Percentiles rank a stretch among this genome's conserved stretches.
Conservation (phyloP, 176 grass and related monocot species). For the Raddia distichophylla region DNA sequence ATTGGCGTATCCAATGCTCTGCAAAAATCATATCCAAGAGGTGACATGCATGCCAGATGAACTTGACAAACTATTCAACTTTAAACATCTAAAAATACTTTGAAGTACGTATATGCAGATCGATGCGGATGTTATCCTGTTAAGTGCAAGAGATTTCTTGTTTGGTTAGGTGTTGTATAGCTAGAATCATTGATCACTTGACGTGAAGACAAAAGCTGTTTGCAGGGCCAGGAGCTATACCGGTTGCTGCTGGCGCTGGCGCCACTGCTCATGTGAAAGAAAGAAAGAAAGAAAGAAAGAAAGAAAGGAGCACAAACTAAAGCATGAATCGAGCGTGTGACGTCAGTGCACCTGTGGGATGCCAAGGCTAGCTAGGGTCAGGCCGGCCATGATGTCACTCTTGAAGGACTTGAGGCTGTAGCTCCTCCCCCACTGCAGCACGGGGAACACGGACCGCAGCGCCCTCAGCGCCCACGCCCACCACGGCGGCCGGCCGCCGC, state of each 20-base stretch:
- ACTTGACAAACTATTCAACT: not conserved
- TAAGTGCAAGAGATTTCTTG: slow-evolving; percentile 17
- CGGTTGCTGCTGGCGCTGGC: not conserved
- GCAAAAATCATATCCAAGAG: slow-evolving; percentile 30
- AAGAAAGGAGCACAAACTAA: not conserved
- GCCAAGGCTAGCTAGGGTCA: slow-evolving; percentile 93
- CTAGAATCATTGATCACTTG: slow-evolving; percentile 2
- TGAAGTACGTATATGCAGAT: slow-evolving; percentile 3
- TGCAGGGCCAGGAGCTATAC: not conserved
- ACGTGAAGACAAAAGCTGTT: not conserved
- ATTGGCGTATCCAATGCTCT: slow-evolving; percentile 99
- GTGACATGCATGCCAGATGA: slow-evolving; percentile 3
- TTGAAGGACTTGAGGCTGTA: slow-evolving; percentile 74
- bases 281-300: no score
- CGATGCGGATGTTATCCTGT: not conserved
- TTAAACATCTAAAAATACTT: not conserved
- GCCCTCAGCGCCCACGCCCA: slow-evolving; percentile 43
- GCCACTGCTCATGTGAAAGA: not conserved
- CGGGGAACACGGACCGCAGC: slow-evolving; percentile 70
- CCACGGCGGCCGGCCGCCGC: slow-evolving; percentile 12
- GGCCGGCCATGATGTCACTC: slow-evolving; percentile 87
- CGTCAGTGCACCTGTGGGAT: slow-evolving; percentile 73
- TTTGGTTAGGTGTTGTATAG: not conserved
- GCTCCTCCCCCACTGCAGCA: slow-evolving; percentile 82
- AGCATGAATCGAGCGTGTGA: not conserved